Evolutionary conservation across 352 stramenopile species (phyloP).

Genomic region (Globisporangium abappressorium): DNA sequence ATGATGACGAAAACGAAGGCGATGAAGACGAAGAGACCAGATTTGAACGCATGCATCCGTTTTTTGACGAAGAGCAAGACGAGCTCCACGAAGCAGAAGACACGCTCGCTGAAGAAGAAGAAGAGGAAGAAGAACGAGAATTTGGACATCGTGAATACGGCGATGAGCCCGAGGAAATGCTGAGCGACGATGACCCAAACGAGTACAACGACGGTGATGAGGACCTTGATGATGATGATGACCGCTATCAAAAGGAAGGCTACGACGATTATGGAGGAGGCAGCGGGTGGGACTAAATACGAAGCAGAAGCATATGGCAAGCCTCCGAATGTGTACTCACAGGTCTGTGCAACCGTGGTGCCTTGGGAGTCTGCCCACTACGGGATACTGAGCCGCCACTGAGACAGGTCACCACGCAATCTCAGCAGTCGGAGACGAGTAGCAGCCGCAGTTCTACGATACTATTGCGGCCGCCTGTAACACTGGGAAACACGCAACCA

Average conservation of each 20-base stretch:
- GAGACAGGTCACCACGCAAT: too few relatives aligned
- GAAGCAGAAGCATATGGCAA: too few relatives aligned
- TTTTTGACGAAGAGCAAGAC: constrained; percentile 26
- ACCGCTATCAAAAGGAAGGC: constrained; percentile 19
- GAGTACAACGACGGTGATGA: too few relatives aligned
- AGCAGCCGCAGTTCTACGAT: too few relatives aligned
- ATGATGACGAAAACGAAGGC: constrained; percentile 25
- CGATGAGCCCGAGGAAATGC: constrained; percentile 1
- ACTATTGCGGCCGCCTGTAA: too few relatives aligned
- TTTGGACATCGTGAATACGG: neutral
- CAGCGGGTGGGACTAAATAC: neutral
- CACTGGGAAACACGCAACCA: too few relatives aligned
- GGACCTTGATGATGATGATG: constrained; percentile 9
- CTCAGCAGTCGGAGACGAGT: too few relatives aligned
- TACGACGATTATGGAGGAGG: constrained; percentile 11
- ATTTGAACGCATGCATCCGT: constrained; percentile 17
- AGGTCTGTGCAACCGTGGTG: too few relatives aligned
- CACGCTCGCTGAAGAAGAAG: constrained; percentile 20
- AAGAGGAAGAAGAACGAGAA: constrained; percentile 3
- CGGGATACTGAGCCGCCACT: too few relatives aligned
- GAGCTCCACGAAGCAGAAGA: constrained; percentile 21
- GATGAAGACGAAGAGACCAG: constrained; percentile 16
- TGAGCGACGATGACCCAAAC: constrained; percentile 3
- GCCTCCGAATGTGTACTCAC: too few relatives aligned
- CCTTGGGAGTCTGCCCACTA: too few relatives aligned